Evolutionary conservation across 805 yeast genomes (phyloP).

Genomic region (Kodamaea fukazawae): DNA sequence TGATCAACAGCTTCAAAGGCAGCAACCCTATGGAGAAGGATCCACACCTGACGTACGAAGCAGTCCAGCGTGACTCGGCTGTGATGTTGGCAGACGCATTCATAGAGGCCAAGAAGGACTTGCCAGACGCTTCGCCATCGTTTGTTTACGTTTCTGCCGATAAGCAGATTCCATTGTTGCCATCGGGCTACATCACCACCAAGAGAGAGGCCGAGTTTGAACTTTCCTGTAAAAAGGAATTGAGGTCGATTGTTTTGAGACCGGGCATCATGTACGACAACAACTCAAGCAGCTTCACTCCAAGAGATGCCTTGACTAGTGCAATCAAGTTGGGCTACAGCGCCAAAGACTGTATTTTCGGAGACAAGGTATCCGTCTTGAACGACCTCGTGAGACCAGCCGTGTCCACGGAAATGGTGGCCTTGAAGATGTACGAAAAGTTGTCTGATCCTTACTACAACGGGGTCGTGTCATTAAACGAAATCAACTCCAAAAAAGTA

Average conservation of each 20-base stretch:
- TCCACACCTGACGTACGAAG: slow-evolving; percentile 51
- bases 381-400: slow-evolving; percentile 58
- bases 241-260: slow-evolving; percentile 64
- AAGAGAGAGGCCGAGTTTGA: slow-evolving; percentile 76
- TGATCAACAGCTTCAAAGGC: slow-evolving; percentile 41
- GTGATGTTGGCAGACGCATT: slow-evolving; percentile 58
- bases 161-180: slow-evolving; percentile 62
- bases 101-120: slow-evolving; percentile 29
- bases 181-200: slow-evolving; percentile 67
- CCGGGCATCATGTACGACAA: slow-evolving; percentile 85
- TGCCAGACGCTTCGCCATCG: slow-evolving; percentile 13
- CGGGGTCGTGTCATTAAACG: slow-evolving; percentile 62
- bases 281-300: slow-evolving; percentile 14
- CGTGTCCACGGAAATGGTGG: slow-evolving; percentile 67
- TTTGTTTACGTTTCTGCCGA: slow-evolving; percentile 85
- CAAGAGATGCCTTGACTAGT: slow-evolving; percentile 42
- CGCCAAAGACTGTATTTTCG: slow-evolving; percentile 42
- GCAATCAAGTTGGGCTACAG: slow-evolving; percentile 43
- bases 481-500: slow-evolving; percentile 23
- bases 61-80: slow-evolving; percentile 70
- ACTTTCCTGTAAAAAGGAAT: slow-evolving; percentile 39
- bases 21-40: slow-evolving; percentile 60
- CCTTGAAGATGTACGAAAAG: slow-evolving; percentile 53
- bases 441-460: slow-evolving; percentile 47
- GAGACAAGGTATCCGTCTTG: slow-evolving; percentile 34